These are phyloP conservation scores for Globisporangium recalcitrans DNA, from an alignment of 352 stramenopile genomes.

Conservation along the genomic window DNA sequence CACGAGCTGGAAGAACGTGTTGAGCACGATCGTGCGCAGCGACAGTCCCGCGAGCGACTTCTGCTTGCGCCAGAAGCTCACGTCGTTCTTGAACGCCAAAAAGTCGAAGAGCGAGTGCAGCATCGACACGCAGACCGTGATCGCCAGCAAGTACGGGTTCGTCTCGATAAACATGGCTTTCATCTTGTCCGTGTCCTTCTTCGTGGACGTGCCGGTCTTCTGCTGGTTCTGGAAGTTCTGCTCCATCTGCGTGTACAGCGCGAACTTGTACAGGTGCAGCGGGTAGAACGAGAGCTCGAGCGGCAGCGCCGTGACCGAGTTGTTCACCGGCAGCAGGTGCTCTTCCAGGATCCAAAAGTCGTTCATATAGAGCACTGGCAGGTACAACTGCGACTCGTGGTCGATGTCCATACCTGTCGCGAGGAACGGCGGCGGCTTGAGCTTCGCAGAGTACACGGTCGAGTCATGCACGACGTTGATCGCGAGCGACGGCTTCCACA, in stretches of 20 bases:
- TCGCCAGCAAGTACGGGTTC: constrained; percentile 93
- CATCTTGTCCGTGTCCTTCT: constrained; percentile 89
- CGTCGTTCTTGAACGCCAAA: constrained; percentile 98
- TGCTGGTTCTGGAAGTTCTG: constrained; percentile 91
- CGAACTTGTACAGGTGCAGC: constrained; percentile 89
- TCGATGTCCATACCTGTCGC: constrained; percentile 54
- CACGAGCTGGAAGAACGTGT: constrained; percentile 96
- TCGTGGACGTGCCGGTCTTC: constrained; percentile 86
- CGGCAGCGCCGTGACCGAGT: constrained; percentile 66
- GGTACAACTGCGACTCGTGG: constrained; percentile 60
- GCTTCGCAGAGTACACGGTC: constrained; percentile 50
- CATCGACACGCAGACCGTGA: constrained; percentile 94
- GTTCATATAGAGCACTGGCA: constrained; percentile 89
- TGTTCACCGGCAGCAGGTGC: constrained; percentile 87
- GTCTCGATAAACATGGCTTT: constrained; percentile 96
- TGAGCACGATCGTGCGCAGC: constrained; percentile 91
- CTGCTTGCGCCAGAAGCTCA: constrained; percentile 98
- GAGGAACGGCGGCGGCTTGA: constrained; percentile 65
- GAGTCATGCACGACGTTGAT: constrained; percentile 74
- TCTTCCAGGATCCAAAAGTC: constrained; percentile 94
- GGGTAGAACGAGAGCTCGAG: constrained; percentile 86
- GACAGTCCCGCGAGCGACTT: constrained; percentile 95
- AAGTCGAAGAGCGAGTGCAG: constrained; percentile 99
- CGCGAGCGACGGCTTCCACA: constrained; percentile 77
- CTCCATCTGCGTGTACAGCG: constrained; percentile 91